phyloP scores from a whole-genome alignment of 768 basidiomycete genomes.

The Boletus vermiculosoides region DNA sequence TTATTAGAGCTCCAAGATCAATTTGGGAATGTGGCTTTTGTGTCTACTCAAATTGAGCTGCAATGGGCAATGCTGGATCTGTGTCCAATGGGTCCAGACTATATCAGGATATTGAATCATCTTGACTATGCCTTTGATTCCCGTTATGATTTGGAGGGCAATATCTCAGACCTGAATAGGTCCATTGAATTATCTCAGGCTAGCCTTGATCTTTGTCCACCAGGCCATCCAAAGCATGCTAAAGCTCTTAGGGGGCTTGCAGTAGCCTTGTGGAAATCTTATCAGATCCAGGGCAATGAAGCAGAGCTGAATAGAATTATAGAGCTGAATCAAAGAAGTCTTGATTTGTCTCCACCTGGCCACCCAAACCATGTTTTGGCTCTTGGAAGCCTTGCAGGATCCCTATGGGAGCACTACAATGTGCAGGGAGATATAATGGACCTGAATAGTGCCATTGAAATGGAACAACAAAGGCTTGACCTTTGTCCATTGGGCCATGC shows the following conservation, averaged over 20 bases:
- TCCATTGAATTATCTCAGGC: accelerated
- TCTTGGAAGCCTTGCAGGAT: neutral
- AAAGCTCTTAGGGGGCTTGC: accelerated
- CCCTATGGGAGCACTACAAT: accelerated
- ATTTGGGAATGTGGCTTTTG: neutral
- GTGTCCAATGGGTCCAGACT: neutral
- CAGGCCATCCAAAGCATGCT: neutral
- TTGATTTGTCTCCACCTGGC: neutral
- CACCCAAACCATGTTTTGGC: too few species aligned
- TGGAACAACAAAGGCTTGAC: neutral
- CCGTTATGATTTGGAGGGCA: neutral
- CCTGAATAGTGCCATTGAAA: neutral
- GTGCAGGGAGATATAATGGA: neutral
- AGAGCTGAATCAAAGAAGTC: neutral
- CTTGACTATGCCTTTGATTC: accelerated
- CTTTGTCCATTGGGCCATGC: neutral
- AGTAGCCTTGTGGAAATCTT: neutral
- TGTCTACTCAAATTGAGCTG: neutral
- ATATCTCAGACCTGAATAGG: neutral
- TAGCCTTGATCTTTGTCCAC: neutral
- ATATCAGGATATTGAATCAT: accelerated
- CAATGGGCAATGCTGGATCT: neutral
- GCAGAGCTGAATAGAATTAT: neutral
- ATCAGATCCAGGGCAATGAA: neutral
- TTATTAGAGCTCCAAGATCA: neutral